A percentile compares a stretch with the other conserved stretches of the same genome.
Conservation (phyloP, 2,329 filamentous ascomycete genomes). For the Fusarium nanum region DNA sequence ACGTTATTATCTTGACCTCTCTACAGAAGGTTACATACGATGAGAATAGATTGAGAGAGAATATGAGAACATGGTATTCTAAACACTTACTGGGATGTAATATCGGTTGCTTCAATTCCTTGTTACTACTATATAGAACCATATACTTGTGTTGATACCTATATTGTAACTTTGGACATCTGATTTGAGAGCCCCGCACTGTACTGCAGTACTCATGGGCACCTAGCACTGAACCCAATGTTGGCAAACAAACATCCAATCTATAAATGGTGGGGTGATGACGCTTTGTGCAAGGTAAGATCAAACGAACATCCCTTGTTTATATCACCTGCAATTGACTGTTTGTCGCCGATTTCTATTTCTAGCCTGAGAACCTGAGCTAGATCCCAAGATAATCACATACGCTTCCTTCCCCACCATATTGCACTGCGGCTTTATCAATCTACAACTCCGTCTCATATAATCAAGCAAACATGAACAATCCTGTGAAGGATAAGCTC, state of each 20-base stretch:
- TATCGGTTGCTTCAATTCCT: neutral
- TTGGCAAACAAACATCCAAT: neutral
- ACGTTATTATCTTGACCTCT: neutral
- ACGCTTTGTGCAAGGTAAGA: slow-evolving; percentile 16
- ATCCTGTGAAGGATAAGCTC: slow-evolving; percentile 8
- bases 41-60: neutral
- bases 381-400: neutral
- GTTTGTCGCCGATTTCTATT: neutral
- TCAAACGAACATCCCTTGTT: neutral
- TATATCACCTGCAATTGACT: neutral
- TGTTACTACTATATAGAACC: neutral
- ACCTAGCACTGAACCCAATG: neutral
- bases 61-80: neutral
- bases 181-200: neutral
- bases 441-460: neutral
- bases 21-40: neutral
- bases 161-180: neutral
- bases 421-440: neutral
- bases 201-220: neutral
- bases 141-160: neutral
- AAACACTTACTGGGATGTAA: neutral
- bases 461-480: slow-evolving; percentile 7
- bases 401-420: neutral
- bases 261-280: slow-evolving; percentile 26
- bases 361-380: neutral